These are phyloP conservation scores for Asterophora parasitica DNA, from an alignment of 768 basidiomycete species.

Conservation along the genomic window DNA sequence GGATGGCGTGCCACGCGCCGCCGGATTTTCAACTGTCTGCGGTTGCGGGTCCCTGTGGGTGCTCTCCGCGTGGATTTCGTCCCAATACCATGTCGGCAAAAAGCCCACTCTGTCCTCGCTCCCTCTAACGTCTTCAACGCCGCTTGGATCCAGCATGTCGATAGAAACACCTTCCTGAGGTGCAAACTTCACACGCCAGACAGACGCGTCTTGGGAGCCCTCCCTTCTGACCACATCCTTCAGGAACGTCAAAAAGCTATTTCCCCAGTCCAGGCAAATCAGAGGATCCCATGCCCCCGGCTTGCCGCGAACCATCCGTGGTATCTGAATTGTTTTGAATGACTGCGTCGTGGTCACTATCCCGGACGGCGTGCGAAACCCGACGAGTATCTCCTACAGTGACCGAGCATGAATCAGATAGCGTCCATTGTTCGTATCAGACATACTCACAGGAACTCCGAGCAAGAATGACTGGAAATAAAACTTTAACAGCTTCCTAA, in stretches of 20 bases:
- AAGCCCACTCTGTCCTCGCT: constrained; percentile 79
- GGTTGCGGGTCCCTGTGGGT: constrained; percentile 2
- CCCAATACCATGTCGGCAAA: constrained; percentile 69
- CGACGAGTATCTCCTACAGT: constrained; percentile 73
- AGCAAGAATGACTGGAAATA: constrained; percentile 90
- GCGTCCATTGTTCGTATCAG: background rate
- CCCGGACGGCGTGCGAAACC: constrained; percentile 80
- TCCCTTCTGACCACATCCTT: constrained; percentile 26
- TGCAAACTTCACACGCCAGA: constrained; percentile 70
- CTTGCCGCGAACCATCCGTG: constrained; percentile 72
- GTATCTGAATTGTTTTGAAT: constrained; percentile 77
- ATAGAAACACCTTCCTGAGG: constrained; percentile 58
- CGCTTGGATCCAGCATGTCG: constrained; percentile 40
- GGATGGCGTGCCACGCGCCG: background rate
- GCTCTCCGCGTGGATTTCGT: constrained; percentile 24
- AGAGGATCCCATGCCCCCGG: constrained; percentile 74
- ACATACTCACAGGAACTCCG: constrained; percentile 74
- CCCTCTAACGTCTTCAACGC: constrained; percentile 51
- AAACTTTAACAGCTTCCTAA: constrained; percentile 85
- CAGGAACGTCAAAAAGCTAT: constrained; percentile 55
- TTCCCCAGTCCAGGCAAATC: constrained; percentile 72
- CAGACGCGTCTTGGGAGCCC: constrained; percentile 25
- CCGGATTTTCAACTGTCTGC: background rate
- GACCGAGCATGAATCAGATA: background rate
- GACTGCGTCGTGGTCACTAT: constrained; percentile 58